Evolutionary conservation across 2,329 filamentous ascomycete species (phyloP).

Genomic region (Aspergillus flavus): DNA sequence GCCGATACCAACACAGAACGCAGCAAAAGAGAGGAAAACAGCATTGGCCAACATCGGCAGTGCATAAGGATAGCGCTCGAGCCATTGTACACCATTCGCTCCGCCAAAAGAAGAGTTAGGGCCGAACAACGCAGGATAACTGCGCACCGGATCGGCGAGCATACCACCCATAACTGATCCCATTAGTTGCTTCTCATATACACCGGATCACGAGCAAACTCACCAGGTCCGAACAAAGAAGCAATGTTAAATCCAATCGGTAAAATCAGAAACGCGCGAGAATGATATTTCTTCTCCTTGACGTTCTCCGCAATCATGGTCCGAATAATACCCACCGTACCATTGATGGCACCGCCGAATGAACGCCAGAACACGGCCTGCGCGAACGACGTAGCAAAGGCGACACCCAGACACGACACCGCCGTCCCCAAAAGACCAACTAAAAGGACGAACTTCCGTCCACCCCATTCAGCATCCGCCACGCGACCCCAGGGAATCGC

Average conservation of each 20-base stretch:
- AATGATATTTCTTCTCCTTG: slow-evolving; percentile 65
- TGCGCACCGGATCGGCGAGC: slow-evolving; percentile 66
- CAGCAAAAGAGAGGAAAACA: slow-evolving; percentile 58
- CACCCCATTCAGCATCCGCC: slow-evolving; percentile 63
- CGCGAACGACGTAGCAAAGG: slow-evolving; percentile 66
- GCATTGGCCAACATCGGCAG: slow-evolving; percentile 69
- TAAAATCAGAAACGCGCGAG: slow-evolving; percentile 59
- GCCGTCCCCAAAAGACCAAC: slow-evolving; percentile 73
- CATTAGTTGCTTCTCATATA: slow-evolving; percentile 34
- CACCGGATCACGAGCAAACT: slow-evolving; percentile 44
- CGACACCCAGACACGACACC: slow-evolving; percentile 67
- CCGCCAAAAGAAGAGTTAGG: slow-evolving; percentile 60
- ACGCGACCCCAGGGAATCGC: slow-evolving; percentile 79
- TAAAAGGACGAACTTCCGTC: slow-evolving; percentile 75
- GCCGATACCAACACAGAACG: slow-evolving; percentile 60
- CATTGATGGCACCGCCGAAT: slow-evolving; percentile 69
- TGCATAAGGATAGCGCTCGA: slow-evolving; percentile 66
- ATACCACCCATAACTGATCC: slow-evolving; percentile 62
- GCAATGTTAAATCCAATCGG: slow-evolving; percentile 70
- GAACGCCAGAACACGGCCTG: slow-evolving; percentile 67
- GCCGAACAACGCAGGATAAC: slow-evolving; percentile 65
- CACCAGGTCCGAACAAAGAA: slow-evolving; percentile 53
- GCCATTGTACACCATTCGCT: slow-evolving; percentile 61
- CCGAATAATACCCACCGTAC: slow-evolving; percentile 72
- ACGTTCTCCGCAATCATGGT: slow-evolving; percentile 74